These are phyloP conservation scores for Hypoxylon sp. DNA, from an alignment of 2,329 filamentous ascomycete genomes.

Conservation along the genomic window DNA sequence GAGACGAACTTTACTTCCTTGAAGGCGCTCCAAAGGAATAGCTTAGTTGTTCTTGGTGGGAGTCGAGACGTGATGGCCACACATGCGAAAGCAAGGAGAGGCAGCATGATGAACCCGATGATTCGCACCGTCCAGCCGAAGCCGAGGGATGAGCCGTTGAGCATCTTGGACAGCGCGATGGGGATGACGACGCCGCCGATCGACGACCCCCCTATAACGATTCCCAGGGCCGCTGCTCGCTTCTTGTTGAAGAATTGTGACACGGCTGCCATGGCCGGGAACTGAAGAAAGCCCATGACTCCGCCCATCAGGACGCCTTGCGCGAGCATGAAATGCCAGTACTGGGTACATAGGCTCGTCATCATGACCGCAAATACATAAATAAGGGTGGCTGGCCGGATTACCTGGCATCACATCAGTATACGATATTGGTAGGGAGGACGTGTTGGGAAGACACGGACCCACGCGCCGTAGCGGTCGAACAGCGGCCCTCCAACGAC, in stretches of 20 bases:
- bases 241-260: constrained; percentile 58
- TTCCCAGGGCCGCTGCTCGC: constrained; percentile 55
- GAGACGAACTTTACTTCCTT: constrained; percentile 42
- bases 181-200: constrained; percentile 63
- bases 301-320: constrained; percentile 57
- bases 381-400: constrained; percentile 45
- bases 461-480: constrained; percentile 50
- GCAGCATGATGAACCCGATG: constrained; percentile 59
- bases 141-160: constrained; percentile 52
- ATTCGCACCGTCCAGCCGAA: constrained; percentile 63
- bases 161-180: constrained; percentile 55
- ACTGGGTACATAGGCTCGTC: constrained; percentile 53
- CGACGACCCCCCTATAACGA: constrained; percentile 56
- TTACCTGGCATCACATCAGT: constrained; percentile 37
- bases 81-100: constrained; percentile 51
- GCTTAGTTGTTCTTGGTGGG: constrained; percentile 46
- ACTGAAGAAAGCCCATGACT: constrained; percentile 51
- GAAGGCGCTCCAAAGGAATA: constrained; percentile 53
- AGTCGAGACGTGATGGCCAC: constrained; percentile 47
- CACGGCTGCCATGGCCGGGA: constrained; percentile 55
- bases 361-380: constrained; percentile 54
- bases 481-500: constrained; percentile 46
- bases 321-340: constrained; percentile 61
- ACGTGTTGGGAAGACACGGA: constrained; percentile 27
- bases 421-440: neutral